phyloP scores from a whole-genome alignment of 2,329 filamentous ascomycete genomes.

The Davidsoniella eucalypti region DNA sequence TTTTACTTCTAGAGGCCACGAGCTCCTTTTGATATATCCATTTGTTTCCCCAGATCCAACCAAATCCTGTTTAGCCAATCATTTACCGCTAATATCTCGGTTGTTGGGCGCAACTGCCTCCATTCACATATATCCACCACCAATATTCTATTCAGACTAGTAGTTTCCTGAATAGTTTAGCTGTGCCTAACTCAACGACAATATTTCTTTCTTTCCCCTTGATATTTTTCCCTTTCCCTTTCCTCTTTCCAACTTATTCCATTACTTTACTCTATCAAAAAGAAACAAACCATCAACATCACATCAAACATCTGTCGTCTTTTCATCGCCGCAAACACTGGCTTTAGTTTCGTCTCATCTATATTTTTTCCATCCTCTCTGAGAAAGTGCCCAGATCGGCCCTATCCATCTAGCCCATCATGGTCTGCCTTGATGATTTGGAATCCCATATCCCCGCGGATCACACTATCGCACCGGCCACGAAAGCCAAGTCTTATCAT shows the following conservation, averaged over 20 bases:
- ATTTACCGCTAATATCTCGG: too few relatives aligned
- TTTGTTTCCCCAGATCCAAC: too few relatives aligned
- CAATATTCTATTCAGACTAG: too few relatives aligned
- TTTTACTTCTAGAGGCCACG: too few relatives aligned
- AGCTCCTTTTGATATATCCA: too few relatives aligned
- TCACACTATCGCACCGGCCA: slow-evolving; percentile 11
- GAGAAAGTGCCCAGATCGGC: not conserved
- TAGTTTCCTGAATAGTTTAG: too few relatives aligned
- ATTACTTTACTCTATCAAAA: not conserved
- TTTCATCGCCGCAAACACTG: not conserved
- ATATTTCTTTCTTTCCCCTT: not conserved
- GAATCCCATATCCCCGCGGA: slow-evolving; percentile 8
- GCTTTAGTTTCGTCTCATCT: not conserved
- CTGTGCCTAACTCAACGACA: too few relatives aligned
- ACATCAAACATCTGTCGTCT: not conserved
- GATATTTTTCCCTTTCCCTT: not conserved
- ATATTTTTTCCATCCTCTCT: not conserved
- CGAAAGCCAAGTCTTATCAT: slow-evolving; percentile 12
- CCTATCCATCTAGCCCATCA: not conserved
- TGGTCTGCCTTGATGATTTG: not conserved
- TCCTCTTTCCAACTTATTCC: not conserved
- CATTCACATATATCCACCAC: too few relatives aligned
- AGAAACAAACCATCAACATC: not conserved
- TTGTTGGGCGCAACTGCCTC: too few relatives aligned
- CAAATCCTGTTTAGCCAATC: too few relatives aligned